A percentile compares a stretch with the other conserved stretches of the same genome.
phyloP scores from a whole-genome alignment of 1,284 basidiomycete species.

The Hypsizygus ulmarius region DNA sequence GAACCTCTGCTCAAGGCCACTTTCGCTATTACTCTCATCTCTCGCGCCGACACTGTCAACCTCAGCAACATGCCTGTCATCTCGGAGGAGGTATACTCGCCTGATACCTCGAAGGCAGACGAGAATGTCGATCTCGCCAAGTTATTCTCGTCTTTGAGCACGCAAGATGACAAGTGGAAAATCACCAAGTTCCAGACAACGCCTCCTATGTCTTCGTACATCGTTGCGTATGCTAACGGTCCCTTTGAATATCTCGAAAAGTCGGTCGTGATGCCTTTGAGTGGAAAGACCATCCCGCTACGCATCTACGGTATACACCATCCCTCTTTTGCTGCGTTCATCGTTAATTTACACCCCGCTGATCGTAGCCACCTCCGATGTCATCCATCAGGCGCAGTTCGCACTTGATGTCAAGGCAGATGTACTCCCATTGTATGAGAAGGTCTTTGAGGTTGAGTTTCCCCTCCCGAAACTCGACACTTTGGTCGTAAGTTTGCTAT shows the following conservation, averaged over 20 bases:
- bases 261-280: conserved; percentile 80
- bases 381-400: conserved; percentile 79
- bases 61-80: conserved; percentile 85
- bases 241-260: conserved; percentile 74
- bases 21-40: conserved; percentile 82
- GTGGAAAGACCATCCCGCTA: conserved; percentile 79
- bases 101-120: conserved; percentile 22
- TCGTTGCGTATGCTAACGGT: conserved; percentile 91
- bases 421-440: conserved; percentile 91
- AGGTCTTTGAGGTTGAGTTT: conserved; percentile 88
- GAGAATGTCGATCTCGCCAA: conserved; percentile 33
- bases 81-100: conserved; percentile 49
- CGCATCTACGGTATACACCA: conserved; percentile 70
- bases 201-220: conserved; percentile 87
- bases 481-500: conserved; percentile 54
- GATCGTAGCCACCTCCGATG: conserved; percentile 73
- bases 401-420: conserved; percentile 88
- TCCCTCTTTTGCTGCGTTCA: neutral
- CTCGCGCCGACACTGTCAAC: conserved; percentile 72
- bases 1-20: conserved; percentile 92
- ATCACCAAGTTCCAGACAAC: conserved; percentile 78
- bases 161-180: conserved; percentile 63
- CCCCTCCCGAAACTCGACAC: conserved; percentile 94
- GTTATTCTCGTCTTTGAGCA: conserved; percentile 35
- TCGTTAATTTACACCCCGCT: conserved; percentile 4